phyloP scores from a whole-genome alignment of 495 filamentous ascomycete species.

The Aspergillus kassunensis region DNA sequence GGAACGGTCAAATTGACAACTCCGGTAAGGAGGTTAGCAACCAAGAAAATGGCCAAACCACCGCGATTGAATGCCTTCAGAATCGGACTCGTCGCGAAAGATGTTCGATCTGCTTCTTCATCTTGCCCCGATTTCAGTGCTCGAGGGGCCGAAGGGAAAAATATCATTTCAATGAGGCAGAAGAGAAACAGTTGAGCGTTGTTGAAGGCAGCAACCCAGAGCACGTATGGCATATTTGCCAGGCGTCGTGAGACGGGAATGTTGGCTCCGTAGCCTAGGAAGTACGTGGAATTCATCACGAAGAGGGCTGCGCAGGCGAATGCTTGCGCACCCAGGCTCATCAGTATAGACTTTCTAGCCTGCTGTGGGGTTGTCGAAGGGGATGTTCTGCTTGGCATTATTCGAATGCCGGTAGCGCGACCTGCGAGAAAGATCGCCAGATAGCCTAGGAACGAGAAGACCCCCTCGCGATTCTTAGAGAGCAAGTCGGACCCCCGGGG shows the following conservation, averaged over 20 bases:
- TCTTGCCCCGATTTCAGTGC: constrained; percentile 39
- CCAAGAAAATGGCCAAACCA: constrained; percentile 78
- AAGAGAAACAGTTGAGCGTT: constrained; percentile 72
- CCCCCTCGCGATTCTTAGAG: constrained; percentile 86
- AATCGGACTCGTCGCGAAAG: constrained; percentile 71
- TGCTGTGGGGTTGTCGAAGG: constrained; percentile 34
- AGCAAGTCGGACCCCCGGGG: constrained; percentile 68
- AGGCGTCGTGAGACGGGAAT: constrained; percentile 80
- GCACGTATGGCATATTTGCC: constrained; percentile 88
- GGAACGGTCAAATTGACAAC: constrained; percentile 79
- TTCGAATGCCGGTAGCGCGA: constrained; percentile 72
- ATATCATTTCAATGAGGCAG: constrained; percentile 66
- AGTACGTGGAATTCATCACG: constrained; percentile 58
- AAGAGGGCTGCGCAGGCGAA: constrained; percentile 65
- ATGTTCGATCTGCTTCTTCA: constrained; percentile 52
- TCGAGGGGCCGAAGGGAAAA: constrained; percentile 69
- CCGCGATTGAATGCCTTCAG: constrained; percentile 83
- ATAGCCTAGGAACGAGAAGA: constrained; percentile 92
- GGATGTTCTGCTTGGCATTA: constrained; percentile 60
- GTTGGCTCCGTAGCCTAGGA: constrained; percentile 58
- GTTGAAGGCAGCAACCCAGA: constrained; percentile 92
- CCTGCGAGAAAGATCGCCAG: constrained; percentile 92
- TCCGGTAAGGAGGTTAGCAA: constrained; percentile 87
- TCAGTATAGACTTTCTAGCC: constrained; percentile 51
- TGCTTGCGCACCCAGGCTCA: constrained; percentile 56